Base-by-base conservation (phyloP, 345 rosid genomes). In the Ceriops tagal region DNA sequence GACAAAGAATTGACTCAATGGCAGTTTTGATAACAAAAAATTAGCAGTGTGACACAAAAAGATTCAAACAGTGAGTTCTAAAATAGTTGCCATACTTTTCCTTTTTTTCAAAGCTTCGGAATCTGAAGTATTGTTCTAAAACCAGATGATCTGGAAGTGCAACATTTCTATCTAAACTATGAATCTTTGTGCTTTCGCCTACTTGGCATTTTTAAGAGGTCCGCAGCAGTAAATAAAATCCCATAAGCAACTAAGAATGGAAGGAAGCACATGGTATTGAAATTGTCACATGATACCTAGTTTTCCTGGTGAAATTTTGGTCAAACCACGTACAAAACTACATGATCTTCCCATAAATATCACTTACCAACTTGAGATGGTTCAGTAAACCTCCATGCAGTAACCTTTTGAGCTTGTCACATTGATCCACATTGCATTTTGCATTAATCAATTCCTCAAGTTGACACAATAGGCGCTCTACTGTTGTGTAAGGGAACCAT, bases 401-500 rank as follows among this genome's bases (percentile, higher is more conserved):
- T 61, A 86, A 82, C 52, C 63, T 82, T 78, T 78, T 89, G 46
- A 95, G 96, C 86, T 84, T 92, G 57, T 84, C 80, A 65, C 84
- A 84, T 74, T 92, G 98, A 66, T 89, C 93, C 52, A 79, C 75
- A 97, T 83, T 86, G 66, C 82, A 85, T 62, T 90, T 93, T 13
- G 75, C 77, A 64, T 64, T 83, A 71, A 83, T 83, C 61, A 76
- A 68, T 68, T 71, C 83, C 80, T 87, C 98, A 6, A 95, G 87
- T 58, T 83, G 89, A 84, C 85, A 85, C 96, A 98, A 95, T 1
- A 95, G 75, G 10, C 82, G 78, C 71, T 95, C 96, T 46, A 90
- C 72, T 27, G 87, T 71, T 61, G 90, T 81, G 73, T 92, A 95
- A 11, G 98, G 96, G 71, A 95, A 92, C 96, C 97, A 90, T 46